A percentile compares a stretch with the other conserved stretches of the same genome.
Evolutionary conservation across 78 protist species (phyloP).

Genomic region (Dictyostelium firmibasis): DNA sequence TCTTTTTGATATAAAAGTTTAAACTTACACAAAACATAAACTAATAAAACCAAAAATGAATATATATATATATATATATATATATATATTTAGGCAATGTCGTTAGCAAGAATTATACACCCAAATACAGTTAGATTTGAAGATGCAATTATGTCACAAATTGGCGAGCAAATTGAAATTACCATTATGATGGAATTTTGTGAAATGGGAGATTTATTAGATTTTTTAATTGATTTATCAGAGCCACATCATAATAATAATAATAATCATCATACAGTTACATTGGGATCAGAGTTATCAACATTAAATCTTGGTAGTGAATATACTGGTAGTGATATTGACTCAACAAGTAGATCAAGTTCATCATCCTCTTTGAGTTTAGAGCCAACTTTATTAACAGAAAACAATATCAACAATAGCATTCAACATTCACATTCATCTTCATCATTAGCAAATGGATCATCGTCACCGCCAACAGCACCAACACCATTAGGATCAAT

Average conservation of each 20-base stretch:
- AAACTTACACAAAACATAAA: too few relatives aligned
- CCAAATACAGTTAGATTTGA: constrained; percentile 64
- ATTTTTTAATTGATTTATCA: constrained; percentile 28
- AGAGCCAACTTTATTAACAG: background rate
- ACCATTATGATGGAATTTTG: constrained; percentile 59
- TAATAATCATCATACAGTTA: background rate
- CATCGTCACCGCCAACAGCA: background rate
- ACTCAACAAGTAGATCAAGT: background rate
- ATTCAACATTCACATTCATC: background rate
- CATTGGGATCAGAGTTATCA: constrained; percentile 9
- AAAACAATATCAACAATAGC: background rate
- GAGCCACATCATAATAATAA: background rate
- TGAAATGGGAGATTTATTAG: constrained; percentile 55
- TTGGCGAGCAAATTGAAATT: constrained; percentile 1
- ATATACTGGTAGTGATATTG: background rate
- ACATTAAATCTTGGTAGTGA: constrained; percentile 6
- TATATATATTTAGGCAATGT: constrained; percentile 37
- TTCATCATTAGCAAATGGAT: background rate
- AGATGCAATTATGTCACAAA: constrained; percentile 15
- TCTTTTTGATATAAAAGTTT: too few relatives aligned
- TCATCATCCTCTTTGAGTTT: background rate
- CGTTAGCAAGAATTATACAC: constrained; percentile 27
- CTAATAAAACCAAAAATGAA: too few relatives aligned
- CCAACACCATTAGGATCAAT: background rate
- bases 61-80: too few relatives aligned